A percentile compares a stretch with the other conserved stretches of the same genome.
Conservation (phyloP, 1,284 basidiomycete genomes). For the Ganoderma resinaceum region DNA sequence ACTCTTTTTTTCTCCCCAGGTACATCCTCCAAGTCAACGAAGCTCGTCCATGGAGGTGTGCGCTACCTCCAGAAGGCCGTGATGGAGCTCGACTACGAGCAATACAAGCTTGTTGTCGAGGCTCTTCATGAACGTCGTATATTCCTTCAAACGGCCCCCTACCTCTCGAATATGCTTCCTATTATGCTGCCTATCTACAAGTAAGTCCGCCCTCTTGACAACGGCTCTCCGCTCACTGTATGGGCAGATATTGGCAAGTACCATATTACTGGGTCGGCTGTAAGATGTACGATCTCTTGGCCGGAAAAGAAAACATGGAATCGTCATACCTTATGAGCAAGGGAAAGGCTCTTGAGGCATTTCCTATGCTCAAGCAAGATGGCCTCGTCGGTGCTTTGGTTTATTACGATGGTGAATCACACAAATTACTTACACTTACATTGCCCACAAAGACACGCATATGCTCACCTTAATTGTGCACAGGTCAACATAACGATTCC, state of each 20-base stretch:
- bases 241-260: slow-evolving; percentile 89
- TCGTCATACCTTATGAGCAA: slow-evolving; percentile 94
- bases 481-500: slow-evolving; percentile 97
- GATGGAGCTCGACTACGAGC: slow-evolving; percentile 95
- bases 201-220: slow-evolving; percentile 45
- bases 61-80: slow-evolving; percentile 97
- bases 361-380: slow-evolving; percentile 96
- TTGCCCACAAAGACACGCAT: background rate
- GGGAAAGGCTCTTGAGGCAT: slow-evolving; percentile 91
- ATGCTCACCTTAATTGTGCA: background rate
- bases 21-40: slow-evolving; percentile 97
- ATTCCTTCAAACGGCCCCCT: slow-evolving; percentile 96
- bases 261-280: slow-evolving; percentile 97
- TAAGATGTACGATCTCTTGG: slow-evolving; percentile 96
- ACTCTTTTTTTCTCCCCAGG: slow-evolving; percentile 51
- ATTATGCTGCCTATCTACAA: slow-evolving; percentile 96
- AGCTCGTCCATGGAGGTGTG: slow-evolving; percentile 97
- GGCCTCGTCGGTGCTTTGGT: slow-evolving; percentile 95
- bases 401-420: slow-evolving; percentile 88
- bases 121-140: slow-evolving; percentile 93
- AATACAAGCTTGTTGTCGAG: slow-evolving; percentile 96
- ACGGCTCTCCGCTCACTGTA: background rate
- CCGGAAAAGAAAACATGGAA: slow-evolving; percentile 98
- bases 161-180: slow-evolving; percentile 91
- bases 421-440: no score